Evolutionary conservation across 495 filamentous ascomycete species (phyloP), one percentile per base, ranked within the genome.

Genomic region (Amphirosellinia nigrospora): DNA sequence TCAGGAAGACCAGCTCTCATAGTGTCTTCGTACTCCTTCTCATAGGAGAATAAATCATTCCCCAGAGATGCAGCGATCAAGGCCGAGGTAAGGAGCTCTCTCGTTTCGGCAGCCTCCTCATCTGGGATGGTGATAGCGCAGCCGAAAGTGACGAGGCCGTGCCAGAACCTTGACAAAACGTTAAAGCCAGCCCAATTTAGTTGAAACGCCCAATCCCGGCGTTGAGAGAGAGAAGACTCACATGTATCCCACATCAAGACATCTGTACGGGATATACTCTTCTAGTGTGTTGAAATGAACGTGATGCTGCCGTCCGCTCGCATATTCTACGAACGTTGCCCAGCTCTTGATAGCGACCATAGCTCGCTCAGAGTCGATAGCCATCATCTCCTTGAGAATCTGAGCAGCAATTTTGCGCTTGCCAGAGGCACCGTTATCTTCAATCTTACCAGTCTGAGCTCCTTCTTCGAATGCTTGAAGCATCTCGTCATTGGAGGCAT

Each of bases 31-130:
- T 61, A 63, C 60, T 81, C 78, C 61, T 79, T 80, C 21, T 76
- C 69, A 66, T 72, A 78, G 19, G 77, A 78, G 48, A 72, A 77
- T 10, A 77, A 56, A 55, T 78, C 79, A 56, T 82, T 83, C 0
- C 70, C 73, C 21, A 83, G 72, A 19, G 59, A 55, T 26, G 75
- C 23, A 32, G 71, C 76, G 6, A 59, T 70, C 21, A 66, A 75
- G 0, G 64, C 79, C 0, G 81, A 73, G 2, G 45, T 53, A 16
- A 64, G 43, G 1, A 82, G 75, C 58, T 77, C 55, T 13, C 16
- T 70, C 38, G 62, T 68, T 3, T 68, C 66, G 21, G 19, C 70
- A 4, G 15, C 11, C 43, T 62, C 63, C 46, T 53, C 50, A 0
- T 61, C 58, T 19, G 58, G 58, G 36, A 61, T 61, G 8, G 58